Evolutionary conservation across 1,139 yeast genomes (phyloP).

Genomic region (Protomyces inundatus): DNA sequence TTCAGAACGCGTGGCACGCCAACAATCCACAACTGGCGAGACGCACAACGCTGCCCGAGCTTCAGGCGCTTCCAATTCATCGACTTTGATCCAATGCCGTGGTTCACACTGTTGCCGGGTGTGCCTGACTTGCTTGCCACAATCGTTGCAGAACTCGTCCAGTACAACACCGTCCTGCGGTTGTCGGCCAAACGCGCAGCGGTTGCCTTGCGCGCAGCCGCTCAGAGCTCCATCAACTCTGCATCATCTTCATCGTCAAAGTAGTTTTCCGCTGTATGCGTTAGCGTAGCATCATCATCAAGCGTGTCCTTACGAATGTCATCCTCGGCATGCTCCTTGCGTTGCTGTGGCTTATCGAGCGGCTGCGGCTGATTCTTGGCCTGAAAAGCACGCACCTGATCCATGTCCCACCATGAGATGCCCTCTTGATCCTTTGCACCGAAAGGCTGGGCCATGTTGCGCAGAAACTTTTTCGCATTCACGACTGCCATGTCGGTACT

Average conservation of each 20-base stretch:
- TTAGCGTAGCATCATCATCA: neutral
- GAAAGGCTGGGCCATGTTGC: conserved; percentile 92
- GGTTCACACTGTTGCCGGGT: conserved; percentile 4
- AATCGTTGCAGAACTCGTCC: neutral
- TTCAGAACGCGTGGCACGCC: conserved; percentile 15
- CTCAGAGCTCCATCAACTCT: neutral
- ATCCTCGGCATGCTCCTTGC: neutral
- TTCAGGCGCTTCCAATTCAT: conserved; percentile 6
- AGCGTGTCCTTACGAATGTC: neutral
- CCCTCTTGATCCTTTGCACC: conserved; percentile 91
- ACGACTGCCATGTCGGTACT: conserved; percentile 98
- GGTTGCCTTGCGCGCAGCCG: neutral
- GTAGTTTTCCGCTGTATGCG: neutral
- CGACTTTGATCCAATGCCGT: conserved; percentile 1
- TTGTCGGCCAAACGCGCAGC: neutral
- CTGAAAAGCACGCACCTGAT: conserved; percentile 14
- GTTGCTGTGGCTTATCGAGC: neutral
- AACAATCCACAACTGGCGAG: conserved; percentile 3
- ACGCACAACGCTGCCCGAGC: neutral
- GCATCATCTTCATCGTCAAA: neutral
- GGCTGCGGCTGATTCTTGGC: conserved; percentile 3
- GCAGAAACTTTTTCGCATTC: conserved; percentile 80
- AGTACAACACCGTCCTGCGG: conserved; percentile 6
- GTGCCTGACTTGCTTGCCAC: neutral
- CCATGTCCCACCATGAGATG: conserved; percentile 73